These are phyloP conservation scores for Monilinia fructicola DNA, from an alignment of 2,329 filamentous ascomycete genomes.

Conservation along the genomic window DNA sequence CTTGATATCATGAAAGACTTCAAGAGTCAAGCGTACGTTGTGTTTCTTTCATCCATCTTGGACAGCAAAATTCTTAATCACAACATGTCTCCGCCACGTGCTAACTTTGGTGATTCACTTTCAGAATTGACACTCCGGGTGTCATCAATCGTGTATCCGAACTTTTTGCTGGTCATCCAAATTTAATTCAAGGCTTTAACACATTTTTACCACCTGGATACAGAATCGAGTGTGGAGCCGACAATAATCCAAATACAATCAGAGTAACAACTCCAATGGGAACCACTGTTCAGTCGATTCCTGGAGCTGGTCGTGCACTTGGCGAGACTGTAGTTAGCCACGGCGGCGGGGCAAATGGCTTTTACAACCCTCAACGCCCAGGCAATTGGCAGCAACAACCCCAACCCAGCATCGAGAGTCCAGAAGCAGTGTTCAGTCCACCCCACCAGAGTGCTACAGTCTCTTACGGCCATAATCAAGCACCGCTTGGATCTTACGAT, in stretches of 20 bases:
- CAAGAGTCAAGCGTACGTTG: constrained; percentile 86
- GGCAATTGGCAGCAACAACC: constrained; percentile 56
- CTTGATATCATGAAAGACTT: constrained; percentile 99
- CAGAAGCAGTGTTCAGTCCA: constrained; percentile 61
- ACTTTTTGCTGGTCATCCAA: constrained; percentile 92
- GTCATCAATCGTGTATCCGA: constrained; percentile 96
- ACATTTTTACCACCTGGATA: constrained; percentile 96
- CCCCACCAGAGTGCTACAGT: constrained; percentile 52
- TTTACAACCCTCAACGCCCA: constrained; percentile 43
- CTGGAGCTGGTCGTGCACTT: constrained; percentile 46
- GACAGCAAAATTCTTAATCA: constrained; percentile 20
- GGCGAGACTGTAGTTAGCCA: constrained; percentile 40
- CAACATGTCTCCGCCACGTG: constrained; percentile 34
- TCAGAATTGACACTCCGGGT: constrained; percentile 88
- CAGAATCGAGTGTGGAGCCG: constrained; percentile 90
- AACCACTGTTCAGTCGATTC: constrained; percentile 91
- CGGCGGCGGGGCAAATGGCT: constrained; percentile 37
- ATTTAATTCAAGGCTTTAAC: constrained; percentile 95
- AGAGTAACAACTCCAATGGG: constrained; percentile 96
- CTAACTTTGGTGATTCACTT: constrained; percentile 2
- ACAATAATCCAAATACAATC: constrained; percentile 93
- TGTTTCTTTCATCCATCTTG: constrained; percentile 1
- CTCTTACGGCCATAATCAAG: constrained; percentile 46
- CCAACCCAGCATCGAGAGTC: constrained; percentile 62
- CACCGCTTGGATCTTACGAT: constrained; percentile 44